Evolutionary conservation across 352 stramenopile species (phyloP).

Genomic region (Plasmopara muralis): DNA sequence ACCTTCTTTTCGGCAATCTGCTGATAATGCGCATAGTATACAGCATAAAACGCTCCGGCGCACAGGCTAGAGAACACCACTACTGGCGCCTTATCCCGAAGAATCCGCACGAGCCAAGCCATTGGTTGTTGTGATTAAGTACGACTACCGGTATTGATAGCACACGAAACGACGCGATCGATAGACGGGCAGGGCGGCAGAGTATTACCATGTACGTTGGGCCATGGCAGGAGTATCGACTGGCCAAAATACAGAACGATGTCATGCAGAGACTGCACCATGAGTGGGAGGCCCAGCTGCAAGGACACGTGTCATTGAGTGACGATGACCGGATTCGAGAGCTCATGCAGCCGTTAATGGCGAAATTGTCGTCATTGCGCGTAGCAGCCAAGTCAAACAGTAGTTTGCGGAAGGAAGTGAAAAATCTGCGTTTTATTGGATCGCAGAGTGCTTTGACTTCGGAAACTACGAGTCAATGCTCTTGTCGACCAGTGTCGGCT

Average conservation of each 20-base stretch:
- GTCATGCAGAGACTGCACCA: conserved; percentile 57
- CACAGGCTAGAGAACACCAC: conserved; percentile 40
- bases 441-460: conserved; percentile 6
- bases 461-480: conserved; percentile 16
- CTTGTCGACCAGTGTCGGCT: conserved; percentile 21
- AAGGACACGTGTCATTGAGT: conserved; percentile 34
- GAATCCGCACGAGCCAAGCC: conserved; percentile 15
- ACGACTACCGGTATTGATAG: conserved; percentile 19
- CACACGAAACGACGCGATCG: conserved; percentile 16
- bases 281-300: conserved; percentile 59
- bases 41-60: conserved; percentile 39
- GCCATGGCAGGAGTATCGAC: conserved; percentile 79
- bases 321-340: conserved; percentile 60
- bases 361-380: conserved; percentile 63
- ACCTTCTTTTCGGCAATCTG: conserved; percentile 70
- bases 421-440: conserved; percentile 2
- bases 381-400: conserved; percentile 35
- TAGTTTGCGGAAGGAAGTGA: conserved; percentile 1
- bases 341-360: conserved; percentile 71
- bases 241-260: conserved; percentile 80
- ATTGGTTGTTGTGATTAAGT: conserved; percentile 9
- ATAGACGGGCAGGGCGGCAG: conserved; percentile 1
- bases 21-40: conserved; percentile 80
- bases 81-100: conserved; percentile 41
- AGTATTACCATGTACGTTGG: conserved; percentile 66